Evolutionary conservation across 2,329 filamentous ascomycete genomes (phyloP), one percentile per base, ranked within the genome.

Genomic region (Hymenoscyphus fraxineus): DNA sequence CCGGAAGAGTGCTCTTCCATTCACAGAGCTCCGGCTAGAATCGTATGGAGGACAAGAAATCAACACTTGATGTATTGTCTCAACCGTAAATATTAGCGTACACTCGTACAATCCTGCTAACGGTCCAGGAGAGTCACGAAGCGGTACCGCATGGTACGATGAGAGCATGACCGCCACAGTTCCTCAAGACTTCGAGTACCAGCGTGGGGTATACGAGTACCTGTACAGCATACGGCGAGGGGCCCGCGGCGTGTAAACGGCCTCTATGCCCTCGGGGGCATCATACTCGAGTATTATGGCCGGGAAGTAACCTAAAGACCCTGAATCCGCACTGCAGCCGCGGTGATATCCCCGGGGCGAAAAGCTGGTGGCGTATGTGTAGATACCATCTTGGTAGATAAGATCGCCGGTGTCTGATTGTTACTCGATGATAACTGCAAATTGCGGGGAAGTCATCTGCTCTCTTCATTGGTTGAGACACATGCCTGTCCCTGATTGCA

Each of bases 381-480:
- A 51, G 44, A 51, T 51, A 51, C 35, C 35, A 35, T 12, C 44
- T 51, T 22, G 19, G 19, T 35, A 22, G 44, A 51, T 51, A 51
- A 51, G 44, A 22, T 51, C 22, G 44, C 15, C 44, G 44, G 9
- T 16, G 41, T 44, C 16, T 22, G 22, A 19, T 27, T 10, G 22
- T 22, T 22, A 51, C 44, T n/a, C 19, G 44, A 51, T 51, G n/a
- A n/a, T 22, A 51, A 22, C 44, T n/a, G 12, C n/a, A 22, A 51
- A 51, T 51, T 51, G 44, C n/a, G 44, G 44, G 44, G 44, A 51
- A 51, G 22, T 51, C 44, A 51, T n/a, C 44, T 51, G 44, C 44
- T 12, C n/a, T 35, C 44, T 51, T 22, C 19, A 51, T 51, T 51
- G 19, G 44, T 19, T 51, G n/a, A 35, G 44, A 12, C 44, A n/a